A percentile compares a stretch with the other conserved stretches of the same genome.
phyloP scores from a whole-genome alignment of 257 asterid genomes.

The Solanum peruvianum region DNA sequence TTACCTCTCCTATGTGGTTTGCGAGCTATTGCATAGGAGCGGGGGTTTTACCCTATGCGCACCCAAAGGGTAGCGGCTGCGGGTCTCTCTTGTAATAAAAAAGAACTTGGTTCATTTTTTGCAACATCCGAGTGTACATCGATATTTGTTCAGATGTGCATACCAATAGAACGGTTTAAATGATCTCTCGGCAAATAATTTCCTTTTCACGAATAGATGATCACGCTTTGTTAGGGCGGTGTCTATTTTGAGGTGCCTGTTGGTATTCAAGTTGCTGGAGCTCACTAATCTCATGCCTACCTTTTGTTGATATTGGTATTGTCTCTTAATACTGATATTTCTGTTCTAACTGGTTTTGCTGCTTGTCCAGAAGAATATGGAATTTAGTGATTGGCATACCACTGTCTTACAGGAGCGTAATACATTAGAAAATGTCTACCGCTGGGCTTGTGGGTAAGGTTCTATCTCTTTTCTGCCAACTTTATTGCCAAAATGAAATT shows the following conservation, averaged over 20 bases:
- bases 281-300: neutral
- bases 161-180: neutral
- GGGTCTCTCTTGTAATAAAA: no score
- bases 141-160: neutral
- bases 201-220: neutral
- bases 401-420: slow-evolving; percentile 73
- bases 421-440: slow-evolving; percentile 55
- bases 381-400: slow-evolving; percentile 72
- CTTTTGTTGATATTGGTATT: neutral
- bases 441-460: slow-evolving; percentile 95
- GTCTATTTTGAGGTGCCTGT: neutral
- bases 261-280: neutral
- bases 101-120: neutral
- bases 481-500: neutral
- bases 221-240: neutral
- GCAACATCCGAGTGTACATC: neutral
- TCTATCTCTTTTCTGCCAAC: neutral
- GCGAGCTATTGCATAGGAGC: no score
- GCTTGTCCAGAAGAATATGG: slow-evolving; percentile 48
- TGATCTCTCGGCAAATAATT: neutral
- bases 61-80: no score
- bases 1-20: no score
- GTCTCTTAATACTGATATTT: neutral
- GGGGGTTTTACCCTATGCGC: no score
- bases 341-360: neutral